Base-by-base conservation (phyloP, 2,329 filamentous ascomycete species). In the Phialemoniopsis sp. region DNA sequence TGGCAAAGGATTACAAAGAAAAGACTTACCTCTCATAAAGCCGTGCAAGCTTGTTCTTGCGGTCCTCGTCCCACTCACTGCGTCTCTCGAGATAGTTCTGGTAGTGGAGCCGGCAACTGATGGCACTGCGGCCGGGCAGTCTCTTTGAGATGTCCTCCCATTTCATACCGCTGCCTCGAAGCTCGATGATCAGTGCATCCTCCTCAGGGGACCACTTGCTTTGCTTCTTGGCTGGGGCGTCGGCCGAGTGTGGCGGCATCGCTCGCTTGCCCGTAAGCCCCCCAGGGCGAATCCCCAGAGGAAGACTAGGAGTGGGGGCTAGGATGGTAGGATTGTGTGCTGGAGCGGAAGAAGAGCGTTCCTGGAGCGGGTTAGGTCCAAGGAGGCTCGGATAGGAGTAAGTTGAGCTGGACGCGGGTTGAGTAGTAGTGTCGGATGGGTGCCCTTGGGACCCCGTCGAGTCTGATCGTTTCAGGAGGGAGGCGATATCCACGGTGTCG, bases 121-220 rank as follows among this genome's bases (percentile, higher is more conserved):
- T 96, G 41, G 89, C 85, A 63, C 89, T 96, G 52, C 93, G 80
- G 46, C 91, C 91, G 3, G 89, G 90, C 36, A 97, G 70, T 39
- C 85, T 80, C 68, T 91, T 94, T 46, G 89, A 94, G 54, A 97
- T 96, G 62, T 97, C 91, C 58, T 97, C 91, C 93, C 91, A 97
- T 60, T 97, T 97, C 89, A 96, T 95, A 8, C 88, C 87, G 52
- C 83, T 83, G 29, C 89, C 88, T 42, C 91, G 81, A 46, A 97
- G 77, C 60, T 94, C 87, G 53, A 96, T 95, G 52, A 95, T 95
- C 36, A 93, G 70, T n/a, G 86, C 80, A 62, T 97, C 89, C 62
- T 97, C 91, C 46, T 96, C 89, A 1, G 85, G 74, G 5, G 88
- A 94, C 93, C 93, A 97, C 64, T 97, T 97, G 58, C 88, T 95